phyloP scores from a whole-genome alignment of 768 basidiomycete species.

The Boletus rubroflammeus region DNA sequence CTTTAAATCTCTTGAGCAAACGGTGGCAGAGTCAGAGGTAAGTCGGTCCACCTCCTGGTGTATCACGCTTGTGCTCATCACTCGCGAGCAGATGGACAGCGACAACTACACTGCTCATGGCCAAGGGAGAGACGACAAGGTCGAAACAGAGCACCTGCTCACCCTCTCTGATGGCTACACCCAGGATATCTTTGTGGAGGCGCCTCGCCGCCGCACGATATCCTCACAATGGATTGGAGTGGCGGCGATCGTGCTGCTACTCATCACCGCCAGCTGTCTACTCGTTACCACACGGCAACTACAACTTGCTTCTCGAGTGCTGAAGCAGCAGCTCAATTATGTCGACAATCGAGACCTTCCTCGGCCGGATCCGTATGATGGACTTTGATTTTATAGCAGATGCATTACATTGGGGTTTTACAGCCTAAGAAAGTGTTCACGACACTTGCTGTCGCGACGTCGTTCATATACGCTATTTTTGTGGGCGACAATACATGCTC shows the following conservation, averaged over 20 bases:
- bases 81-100: constrained; percentile 15
- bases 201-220: neutral
- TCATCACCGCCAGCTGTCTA: constrained; percentile 23
- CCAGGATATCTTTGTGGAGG: neutral
- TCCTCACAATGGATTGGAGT: constrained; percentile 10
- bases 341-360: constrained; percentile 27
- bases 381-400: constrained; percentile 16
- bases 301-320: constrained; percentile 11
- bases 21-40: constrained; percentile 1
- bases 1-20: neutral
- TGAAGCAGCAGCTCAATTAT: constrained; percentile 18
- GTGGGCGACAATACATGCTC: neutral
- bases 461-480: neutral
- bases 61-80: neutral
- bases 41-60: neutral
- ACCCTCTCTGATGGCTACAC: constrained; percentile 1
- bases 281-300: constrained; percentile 17
- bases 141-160: constrained; percentile 17
- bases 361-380: constrained; percentile 31
- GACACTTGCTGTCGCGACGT: neutral
- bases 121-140: constrained; percentile 10
- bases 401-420: neutral
- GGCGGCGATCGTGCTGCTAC: constrained; percentile 19
- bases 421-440: neutral
- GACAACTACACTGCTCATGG: constrained; percentile 8